Evolutionary conservation across 169 alveolate species (phyloP).

Genomic region (Plasmodium gonderi): DNA sequence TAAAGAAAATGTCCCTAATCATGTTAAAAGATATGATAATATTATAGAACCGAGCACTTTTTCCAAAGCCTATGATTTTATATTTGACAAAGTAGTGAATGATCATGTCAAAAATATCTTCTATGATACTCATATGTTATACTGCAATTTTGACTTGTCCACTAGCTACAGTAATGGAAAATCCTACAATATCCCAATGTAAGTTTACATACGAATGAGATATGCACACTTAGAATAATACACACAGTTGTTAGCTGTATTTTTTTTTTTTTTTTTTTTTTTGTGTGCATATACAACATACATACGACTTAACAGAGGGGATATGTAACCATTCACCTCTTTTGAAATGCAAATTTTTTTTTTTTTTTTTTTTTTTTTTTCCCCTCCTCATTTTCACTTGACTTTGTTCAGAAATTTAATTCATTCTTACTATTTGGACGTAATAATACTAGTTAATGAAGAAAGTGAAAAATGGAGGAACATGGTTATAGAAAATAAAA

Average conservation of each 20-base stretch:
- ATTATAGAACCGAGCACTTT: constrained; percentile 39
- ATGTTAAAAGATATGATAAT: constrained; percentile 6
- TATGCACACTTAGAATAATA: not conserved
- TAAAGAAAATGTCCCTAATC: not conserved
- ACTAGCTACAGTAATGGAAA: constrained; percentile 29
- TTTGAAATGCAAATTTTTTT: no score
- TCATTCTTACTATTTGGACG: constrained; percentile 60
- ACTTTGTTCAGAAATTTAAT: not conserved
- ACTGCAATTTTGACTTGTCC: constrained; percentile 65
- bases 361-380: not conserved
- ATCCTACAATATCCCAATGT: constrained; percentile 42
- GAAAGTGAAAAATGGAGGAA: constrained; percentile 63
- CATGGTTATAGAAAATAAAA: constrained; percentile 38
- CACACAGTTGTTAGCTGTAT: not conserved
- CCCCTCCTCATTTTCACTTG: not conserved
- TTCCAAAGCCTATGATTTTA: constrained; percentile 61
- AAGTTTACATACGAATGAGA: not conserved
- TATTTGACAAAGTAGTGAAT: constrained; percentile 47
- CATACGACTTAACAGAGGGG: no score
- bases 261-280: not conserved
- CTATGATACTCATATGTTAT: constrained; percentile 26
- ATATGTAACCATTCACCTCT: no score
- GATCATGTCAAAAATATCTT: not conserved
- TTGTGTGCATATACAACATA: no score
- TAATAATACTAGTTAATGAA: constrained; percentile 49